Evolutionary conservation across 2,329 filamentous ascomycete species (phyloP), one percentile per base, ranked within the genome.

Genomic region (Fusarium avenaceum): DNA sequence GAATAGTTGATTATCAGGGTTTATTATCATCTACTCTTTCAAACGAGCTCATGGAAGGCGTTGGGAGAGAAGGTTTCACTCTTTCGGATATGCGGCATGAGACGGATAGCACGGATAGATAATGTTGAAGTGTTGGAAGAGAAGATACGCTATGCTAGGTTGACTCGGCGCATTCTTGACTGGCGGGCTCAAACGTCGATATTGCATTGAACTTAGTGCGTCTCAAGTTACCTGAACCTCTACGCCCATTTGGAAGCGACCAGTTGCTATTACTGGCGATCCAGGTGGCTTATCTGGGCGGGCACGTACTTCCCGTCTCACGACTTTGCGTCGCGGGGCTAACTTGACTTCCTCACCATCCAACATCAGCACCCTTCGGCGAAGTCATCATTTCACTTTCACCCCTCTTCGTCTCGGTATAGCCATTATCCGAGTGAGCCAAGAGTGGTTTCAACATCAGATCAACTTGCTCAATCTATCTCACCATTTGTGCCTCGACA

Each of bases 391-490:
- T 9, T 5, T 40, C 15, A 3, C 9, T 7, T 19, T 43, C 22
- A 3, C 35, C 15, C 7, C 15, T 20, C 17, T 17, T 49, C 2
- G 19, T 24, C 38, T 47, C 48, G 43, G 52, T 47, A 46, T 30
- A 40, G 24, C 8, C 3, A 4, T 17, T 30, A 7, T 15, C 4
- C 14, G 17, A 40, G n/a, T 33, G n/a, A 55, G 40, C 43, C 39
- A 47, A 40, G 22, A 8, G 39, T 26, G 10, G 14, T 44, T 22
- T 35, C 20, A 17, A 4, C 19, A 14, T 63, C 10, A 35, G 20
- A 45, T 44, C 63, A 70, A 68, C 47, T 63, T 70, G 67, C 67
- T 70, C 67, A 70, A 67, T 70, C 33, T 32, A 33, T 61, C 67
- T 70, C 67, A 57, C 24, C 9, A 22, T 22, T 3, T 2, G 9